Conservation (phyloP, 768 basidiomycete species). For the Leccinum boreale region DNA sequence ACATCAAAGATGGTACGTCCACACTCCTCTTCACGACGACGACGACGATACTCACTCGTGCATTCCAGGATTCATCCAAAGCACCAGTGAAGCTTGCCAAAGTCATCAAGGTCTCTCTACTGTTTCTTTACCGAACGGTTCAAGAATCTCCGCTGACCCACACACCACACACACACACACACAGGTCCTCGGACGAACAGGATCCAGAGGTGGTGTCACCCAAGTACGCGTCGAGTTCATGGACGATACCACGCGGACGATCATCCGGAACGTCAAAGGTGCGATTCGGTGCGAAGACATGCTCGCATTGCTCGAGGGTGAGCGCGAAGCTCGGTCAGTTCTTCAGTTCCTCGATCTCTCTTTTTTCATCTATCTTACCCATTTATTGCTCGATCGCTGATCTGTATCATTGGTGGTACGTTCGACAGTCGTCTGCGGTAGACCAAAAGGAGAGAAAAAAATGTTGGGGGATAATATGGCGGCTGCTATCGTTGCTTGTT, state of each 20-base stretch:
- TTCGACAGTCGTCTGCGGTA: slow-evolving; percentile 23
- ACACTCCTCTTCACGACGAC: not conserved
- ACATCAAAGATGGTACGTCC: slow-evolving; percentile 24
- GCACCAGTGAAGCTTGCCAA: slow-evolving; percentile 95
- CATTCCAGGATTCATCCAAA: slow-evolving; percentile 74
- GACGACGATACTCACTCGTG: not conserved
- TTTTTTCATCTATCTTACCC: not conserved
- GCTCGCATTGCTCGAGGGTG: slow-evolving; percentile 93
- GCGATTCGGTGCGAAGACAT: slow-evolving; percentile 96
- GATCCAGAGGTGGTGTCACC: slow-evolving; percentile 98
- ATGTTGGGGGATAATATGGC: not conserved
- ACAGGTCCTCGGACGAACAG: slow-evolving; percentile 93
- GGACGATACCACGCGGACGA: slow-evolving; percentile 93
- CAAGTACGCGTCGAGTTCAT: slow-evolving; percentile 99
- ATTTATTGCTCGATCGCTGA: not conserved
- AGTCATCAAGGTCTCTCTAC: slow-evolving; percentile 79
- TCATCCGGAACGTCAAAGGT: slow-evolving; percentile 99
- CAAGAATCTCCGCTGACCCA: not conserved
- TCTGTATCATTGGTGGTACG: not conserved
- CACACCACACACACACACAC: not conserved
- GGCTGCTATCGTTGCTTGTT: not conserved
- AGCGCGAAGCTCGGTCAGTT: slow-evolving; percentile 96
- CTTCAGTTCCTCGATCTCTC: not conserved
- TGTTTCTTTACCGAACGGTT: no score
- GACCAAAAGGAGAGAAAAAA: not conserved